A percentile compares a stretch with the other conserved stretches of the same genome.
Conservation (phyloP, 2,329 filamentous ascomycete species). For the Dactylonectria estremocensis region DNA sequence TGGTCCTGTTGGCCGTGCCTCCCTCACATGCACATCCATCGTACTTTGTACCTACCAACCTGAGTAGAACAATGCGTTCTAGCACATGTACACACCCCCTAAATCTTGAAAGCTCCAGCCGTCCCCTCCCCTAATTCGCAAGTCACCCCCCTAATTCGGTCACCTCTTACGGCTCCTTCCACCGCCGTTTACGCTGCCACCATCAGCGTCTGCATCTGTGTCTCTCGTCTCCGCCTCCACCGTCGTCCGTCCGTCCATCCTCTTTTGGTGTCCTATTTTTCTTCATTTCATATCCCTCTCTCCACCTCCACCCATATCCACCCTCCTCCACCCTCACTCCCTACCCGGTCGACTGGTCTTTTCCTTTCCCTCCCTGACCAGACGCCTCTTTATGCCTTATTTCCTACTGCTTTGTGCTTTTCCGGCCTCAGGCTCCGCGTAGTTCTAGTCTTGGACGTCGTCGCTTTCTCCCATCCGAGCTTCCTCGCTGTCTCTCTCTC, state of each 20-base stretch:
- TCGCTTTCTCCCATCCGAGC: slow-evolving; percentile 38
- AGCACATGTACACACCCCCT: slow-evolving; percentile 15
- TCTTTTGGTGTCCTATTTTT: slow-evolving; percentile 27
- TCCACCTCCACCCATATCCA: slow-evolving; percentile 41
- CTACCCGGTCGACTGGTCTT: slow-evolving; percentile 49
- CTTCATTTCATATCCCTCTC: slow-evolving; percentile 46
- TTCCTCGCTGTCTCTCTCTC: slow-evolving; percentile 40
- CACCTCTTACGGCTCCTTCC: slow-evolving; percentile 10
- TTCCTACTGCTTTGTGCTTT: slow-evolving; percentile 46
- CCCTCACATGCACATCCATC: background rate
- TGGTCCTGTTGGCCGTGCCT: slow-evolving; percentile 5
- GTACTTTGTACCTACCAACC: background rate
- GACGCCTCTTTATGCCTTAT: slow-evolving; percentile 53
- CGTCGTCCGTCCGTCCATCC: slow-evolving; percentile 15
- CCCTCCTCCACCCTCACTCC: slow-evolving; percentile 50
- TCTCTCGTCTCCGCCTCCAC: slow-evolving; percentile 25
- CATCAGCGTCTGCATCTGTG: slow-evolving; percentile 3
- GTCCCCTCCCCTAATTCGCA: slow-evolving; percentile 17
- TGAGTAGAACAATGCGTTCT: background rate
- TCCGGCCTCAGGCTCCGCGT: slow-evolving; percentile 48
- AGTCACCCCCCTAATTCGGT: slow-evolving; percentile 13
- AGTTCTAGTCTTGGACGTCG: slow-evolving; percentile 39
- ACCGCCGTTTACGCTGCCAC: slow-evolving; percentile 9
- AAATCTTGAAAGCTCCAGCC: slow-evolving; percentile 13
- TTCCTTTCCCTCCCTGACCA: slow-evolving; percentile 51